phyloP scores from a whole-genome alignment of 495 filamentous ascomycete genomes.

The Xylaria sp. region DNA sequence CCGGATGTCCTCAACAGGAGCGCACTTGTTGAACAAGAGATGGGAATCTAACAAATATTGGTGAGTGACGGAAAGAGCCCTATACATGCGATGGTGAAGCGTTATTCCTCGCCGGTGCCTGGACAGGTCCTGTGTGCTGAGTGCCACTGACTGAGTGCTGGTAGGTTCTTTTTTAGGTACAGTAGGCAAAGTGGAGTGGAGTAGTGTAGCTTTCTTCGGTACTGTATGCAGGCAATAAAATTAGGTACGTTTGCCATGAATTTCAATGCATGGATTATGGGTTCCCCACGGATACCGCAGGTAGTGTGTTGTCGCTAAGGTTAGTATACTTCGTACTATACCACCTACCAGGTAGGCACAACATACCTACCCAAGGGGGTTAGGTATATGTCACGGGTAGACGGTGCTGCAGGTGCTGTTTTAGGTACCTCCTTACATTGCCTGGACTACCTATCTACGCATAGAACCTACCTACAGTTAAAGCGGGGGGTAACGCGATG shows the following conservation, averaged over 20 bases:
- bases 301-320: too few relatives aligned
- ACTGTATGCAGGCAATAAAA: not conserved
- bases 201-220: not conserved
- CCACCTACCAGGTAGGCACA: not conserved
- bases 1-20: not conserved
- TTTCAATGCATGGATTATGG: not conserved
- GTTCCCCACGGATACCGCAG: too few relatives aligned
- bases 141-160: not conserved
- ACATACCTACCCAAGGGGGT: not conserved
- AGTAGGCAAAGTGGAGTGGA: not conserved
- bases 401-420: not conserved
- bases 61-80: not conserved
- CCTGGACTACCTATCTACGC: too few relatives aligned
- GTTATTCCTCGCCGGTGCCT: slow-evolving; percentile 2
- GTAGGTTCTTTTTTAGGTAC: slow-evolving; percentile 12
- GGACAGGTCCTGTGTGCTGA: not conserved
- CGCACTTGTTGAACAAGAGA: not conserved
- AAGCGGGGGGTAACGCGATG: slow-evolving; percentile 11
- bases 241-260: too few relatives aligned
- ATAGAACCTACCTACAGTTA: too few relatives aligned
- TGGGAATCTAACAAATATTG: slow-evolving; percentile 9
- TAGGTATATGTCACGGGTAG: not conserved
- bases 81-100: slow-evolving; percentile 10
- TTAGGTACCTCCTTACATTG: not conserved
- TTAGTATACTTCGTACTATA: too few relatives aligned